Percentiles rank a stretch among this genome's conserved stretches.
phyloP scores from a whole-genome alignment of 805 yeast species.

The Ogataea philodendri region DNA sequence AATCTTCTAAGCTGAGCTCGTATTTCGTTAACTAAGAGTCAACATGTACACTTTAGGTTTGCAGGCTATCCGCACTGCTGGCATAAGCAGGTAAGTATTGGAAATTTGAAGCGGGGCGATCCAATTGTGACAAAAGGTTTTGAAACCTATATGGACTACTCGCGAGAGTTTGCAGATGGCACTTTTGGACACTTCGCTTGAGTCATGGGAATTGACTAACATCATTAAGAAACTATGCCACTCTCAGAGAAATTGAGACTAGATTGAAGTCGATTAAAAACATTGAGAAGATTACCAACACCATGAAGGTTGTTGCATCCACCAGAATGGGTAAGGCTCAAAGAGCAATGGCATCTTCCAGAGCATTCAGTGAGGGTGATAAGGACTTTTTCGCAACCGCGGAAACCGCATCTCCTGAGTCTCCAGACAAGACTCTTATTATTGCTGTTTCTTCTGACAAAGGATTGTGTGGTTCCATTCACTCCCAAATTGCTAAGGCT shows the following conservation, averaged over 20 bases:
- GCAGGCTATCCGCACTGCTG: conserved; percentile 48
- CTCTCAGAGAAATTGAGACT: conserved; percentile 96
- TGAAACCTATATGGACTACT: too few relatives aligned
- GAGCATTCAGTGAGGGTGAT: conserved; percentile 80
- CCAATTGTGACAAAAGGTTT: too few relatives aligned
- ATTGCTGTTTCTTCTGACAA: conserved; percentile 94
- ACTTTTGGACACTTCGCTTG: too few relatives aligned
- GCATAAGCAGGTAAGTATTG: conserved; percentile 46
- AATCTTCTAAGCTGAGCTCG: too few relatives aligned
- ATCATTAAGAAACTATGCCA: conserved; percentile 80
- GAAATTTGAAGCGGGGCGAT: too few relatives aligned
- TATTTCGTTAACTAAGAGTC: conserved; percentile 2
- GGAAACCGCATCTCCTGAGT: conserved; percentile 61
- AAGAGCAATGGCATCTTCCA: conserved; percentile 86
- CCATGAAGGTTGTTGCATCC: conserved; percentile 99
- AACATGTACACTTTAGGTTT: conserved; percentile 54
- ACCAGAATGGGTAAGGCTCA: conserved; percentile 95
- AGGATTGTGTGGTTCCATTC: conserved; percentile 98
- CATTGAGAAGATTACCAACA: conserved; percentile 98
- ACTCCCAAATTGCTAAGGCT: conserved; percentile 88
- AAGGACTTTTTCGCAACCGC: conserved; percentile 75
- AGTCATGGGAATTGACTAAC: conserved; percentile 13
- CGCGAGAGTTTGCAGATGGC: too few relatives aligned
- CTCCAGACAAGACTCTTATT: conserved; percentile 60
- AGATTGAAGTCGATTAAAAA: conserved; percentile 98